A percentile compares a stretch with the other conserved stretches of the same genome.
phyloP scores from a whole-genome alignment of 768 basidiomycete genomes.

The Hirschioporus abietinus region DNA sequence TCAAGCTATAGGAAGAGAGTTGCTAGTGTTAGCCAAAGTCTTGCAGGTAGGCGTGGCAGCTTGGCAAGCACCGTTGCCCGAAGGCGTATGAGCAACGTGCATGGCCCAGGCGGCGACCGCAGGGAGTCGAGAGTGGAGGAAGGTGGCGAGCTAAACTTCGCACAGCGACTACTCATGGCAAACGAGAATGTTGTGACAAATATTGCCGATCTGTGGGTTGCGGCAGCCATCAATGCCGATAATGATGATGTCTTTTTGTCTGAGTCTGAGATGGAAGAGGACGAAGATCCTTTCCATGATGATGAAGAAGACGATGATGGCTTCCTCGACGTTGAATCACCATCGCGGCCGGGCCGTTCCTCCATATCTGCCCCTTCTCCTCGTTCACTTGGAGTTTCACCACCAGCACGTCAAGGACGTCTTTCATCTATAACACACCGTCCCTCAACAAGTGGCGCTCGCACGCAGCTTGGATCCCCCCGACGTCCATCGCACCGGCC shows the following conservation, averaged over 20 bases:
- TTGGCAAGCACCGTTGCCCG: slow-evolving; percentile 43
- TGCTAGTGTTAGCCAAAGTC: slow-evolving; percentile 33
- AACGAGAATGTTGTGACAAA: slow-evolving; percentile 94
- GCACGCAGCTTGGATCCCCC: background rate
- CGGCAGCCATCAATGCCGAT: slow-evolving; percentile 92
- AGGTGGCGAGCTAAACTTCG: slow-evolving; percentile 69
- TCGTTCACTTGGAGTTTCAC: background rate
- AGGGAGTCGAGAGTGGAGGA: slow-evolving; percentile 33
- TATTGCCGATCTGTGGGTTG: slow-evolving; percentile 96
- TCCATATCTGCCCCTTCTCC: background rate
- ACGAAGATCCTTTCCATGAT: slow-evolving; percentile 3
- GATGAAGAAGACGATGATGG: background rate
- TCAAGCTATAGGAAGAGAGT: slow-evolving; percentile 52
- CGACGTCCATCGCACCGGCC: slow-evolving; percentile 1
- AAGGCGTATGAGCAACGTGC: slow-evolving; percentile 41
- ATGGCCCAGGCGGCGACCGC: slow-evolving; percentile 29
- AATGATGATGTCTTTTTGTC: slow-evolving; percentile 73
- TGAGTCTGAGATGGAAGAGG: slow-evolving; percentile 19
- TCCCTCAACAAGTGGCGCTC: background rate
- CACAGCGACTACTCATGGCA: slow-evolving; percentile 83
- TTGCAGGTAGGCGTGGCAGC: slow-evolving; percentile 47
- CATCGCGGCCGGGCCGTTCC: background rate
- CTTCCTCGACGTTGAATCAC: background rate
- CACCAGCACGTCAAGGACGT: background rate
- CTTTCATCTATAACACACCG: slow-evolving; percentile 1